phyloP scores from a whole-genome alignment of 495 filamentous ascomycete species.

The Xylaria flabelliformis region DNA sequence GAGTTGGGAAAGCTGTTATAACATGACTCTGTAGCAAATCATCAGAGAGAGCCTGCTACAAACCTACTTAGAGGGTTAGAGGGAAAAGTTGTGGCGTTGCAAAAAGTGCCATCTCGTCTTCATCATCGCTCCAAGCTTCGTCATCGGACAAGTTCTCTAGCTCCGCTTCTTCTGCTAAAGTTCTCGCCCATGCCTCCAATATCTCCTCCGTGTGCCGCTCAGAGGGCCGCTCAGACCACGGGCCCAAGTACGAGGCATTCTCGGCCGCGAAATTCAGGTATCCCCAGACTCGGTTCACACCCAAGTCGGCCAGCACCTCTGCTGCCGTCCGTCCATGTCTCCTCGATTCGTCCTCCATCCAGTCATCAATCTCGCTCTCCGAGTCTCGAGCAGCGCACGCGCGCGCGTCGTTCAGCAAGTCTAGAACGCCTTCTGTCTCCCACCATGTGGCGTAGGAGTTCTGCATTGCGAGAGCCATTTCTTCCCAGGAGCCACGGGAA shows the following conservation, averaged over 20 bases:
- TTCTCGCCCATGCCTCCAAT: slow-evolving; percentile 20
- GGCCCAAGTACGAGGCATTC: slow-evolving; percentile 33
- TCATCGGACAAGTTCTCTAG: background rate
- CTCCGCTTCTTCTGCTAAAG: background rate
- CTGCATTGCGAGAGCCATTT: slow-evolving; percentile 44
- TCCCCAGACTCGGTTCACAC: slow-evolving; percentile 31
- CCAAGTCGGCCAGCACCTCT: slow-evolving; percentile 27
- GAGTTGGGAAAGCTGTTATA: background rate
- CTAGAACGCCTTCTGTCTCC: slow-evolving; percentile 48
- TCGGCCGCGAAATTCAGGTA: slow-evolving; percentile 32
- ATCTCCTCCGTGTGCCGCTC: slow-evolving; percentile 22
- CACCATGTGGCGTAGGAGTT: slow-evolving; percentile 47
- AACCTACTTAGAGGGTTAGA: background rate
- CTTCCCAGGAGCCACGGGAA: slow-evolving; percentile 33
- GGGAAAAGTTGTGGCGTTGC: background rate
- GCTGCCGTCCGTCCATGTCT: slow-evolving; percentile 22
- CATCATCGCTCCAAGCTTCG: background rate
- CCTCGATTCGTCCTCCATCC: slow-evolving; percentile 12
- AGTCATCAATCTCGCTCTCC: slow-evolving; percentile 26
- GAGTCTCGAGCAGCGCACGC: slow-evolving; percentile 30
- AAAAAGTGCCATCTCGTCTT: background rate
- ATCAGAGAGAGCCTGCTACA: background rate
- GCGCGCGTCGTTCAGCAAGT: slow-evolving; percentile 37
- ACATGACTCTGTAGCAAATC: background rate
- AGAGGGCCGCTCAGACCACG: slow-evolving; percentile 33